Base-by-base conservation (phyloP, 1,284 basidiomycete species). In the Clitocybe nebularis region DNA sequence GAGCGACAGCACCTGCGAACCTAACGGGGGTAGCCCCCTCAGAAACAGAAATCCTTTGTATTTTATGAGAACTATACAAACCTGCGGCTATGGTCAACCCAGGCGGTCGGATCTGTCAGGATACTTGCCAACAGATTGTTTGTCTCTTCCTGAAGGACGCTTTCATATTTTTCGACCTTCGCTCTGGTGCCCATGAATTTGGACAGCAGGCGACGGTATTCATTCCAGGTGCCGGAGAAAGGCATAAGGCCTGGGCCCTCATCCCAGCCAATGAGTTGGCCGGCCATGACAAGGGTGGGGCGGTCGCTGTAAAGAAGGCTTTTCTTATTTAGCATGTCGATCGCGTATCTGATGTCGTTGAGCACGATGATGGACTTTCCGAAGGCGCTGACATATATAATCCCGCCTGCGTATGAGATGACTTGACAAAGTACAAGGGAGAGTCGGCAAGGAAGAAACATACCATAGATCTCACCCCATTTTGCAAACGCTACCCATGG, bases 191-290 rank as follows among this genome's bases (percentile, higher is more conserved):
- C 3, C 14, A 10, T 29, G 3, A 14, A 29, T 16, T 62, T 61
- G 14, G 64, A 62, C 46, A 74, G 61, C 17, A 67, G 56, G 28
- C 64, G 63, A 40, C 74, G 68, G 48, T 68, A 68, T 43, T 66
- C 63, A 11, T 64, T 61, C 55, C 69, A 64, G 13, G 46, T 56
- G 39, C 66, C 59, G 35, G 64, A 67, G 48, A 69, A 72, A 22
- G 58, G 66, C 44, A 60, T 60, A 25, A 76, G 60, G 8, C 59
- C 65, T 16, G 72, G 55, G 0, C 63, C 60, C 36, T 67, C 42
- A 38, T 66, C 62, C 72, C 26, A 4, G 3, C 9, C 26, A 29
- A n/a, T 3, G 14, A 8, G 8, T 29, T 14, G 9, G 14, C 26
- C 26, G 14, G 26, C 26, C 3, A n/a, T n/a, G 26, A 10, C 26